Conservation (phyloP, 1,139 yeast species). For the Blastobotrys petasosporus region DNA sequence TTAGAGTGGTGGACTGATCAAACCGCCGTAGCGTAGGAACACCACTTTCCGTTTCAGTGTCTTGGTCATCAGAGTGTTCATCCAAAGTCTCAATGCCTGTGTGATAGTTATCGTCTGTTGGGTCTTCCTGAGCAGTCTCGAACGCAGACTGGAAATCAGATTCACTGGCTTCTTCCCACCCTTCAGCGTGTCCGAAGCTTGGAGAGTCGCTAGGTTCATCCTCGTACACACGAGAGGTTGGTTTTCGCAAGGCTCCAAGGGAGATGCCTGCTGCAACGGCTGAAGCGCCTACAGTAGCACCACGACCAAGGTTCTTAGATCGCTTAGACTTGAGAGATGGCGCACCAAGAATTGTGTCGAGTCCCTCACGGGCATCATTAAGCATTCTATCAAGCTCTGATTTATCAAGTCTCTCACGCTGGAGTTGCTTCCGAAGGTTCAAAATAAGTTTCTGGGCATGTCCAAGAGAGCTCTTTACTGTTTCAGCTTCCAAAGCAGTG, state of each 20-base stretch:
- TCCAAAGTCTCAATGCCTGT: conserved; percentile 32
- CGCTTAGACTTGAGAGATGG: conserved; percentile 17
- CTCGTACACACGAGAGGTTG: conserved; percentile 12
- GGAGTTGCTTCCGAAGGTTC: conserved; percentile 26
- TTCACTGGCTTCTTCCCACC: conserved; percentile 27
- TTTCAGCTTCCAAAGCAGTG: conserved; percentile 58
- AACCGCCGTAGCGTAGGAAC: conserved; percentile 4
- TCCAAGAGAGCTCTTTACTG: conserved; percentile 57
- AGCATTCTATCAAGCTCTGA: conserved; percentile 29
- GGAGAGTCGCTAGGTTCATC: conserved; percentile 6
- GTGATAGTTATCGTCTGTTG: conserved; percentile 34
- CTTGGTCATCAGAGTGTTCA: conserved; percentile 27
- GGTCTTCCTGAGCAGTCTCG: conserved; percentile 30
- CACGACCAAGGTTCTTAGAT: conserved; percentile 15
- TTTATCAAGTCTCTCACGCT: conserved; percentile 35
- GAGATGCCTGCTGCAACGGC: conserved; percentile 3
- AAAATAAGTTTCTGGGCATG: conserved; percentile 50
- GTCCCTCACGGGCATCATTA: conserved; percentile 25
- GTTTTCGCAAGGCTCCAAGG: conserved; percentile 3
- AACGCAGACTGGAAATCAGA: conserved; percentile 32
- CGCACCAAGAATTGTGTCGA: conserved; percentile 15
- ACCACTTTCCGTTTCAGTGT: conserved; percentile 37
- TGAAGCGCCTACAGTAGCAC: conserved; percentile 5
- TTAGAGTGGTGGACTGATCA: not conserved
- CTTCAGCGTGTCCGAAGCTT: conserved; percentile 11